A percentile compares a stretch with the other conserved stretches of the same genome.
Evolutionary conservation across 1,284 basidiomycete species (phyloP).

Genomic region (Irpex sp.): DNA sequence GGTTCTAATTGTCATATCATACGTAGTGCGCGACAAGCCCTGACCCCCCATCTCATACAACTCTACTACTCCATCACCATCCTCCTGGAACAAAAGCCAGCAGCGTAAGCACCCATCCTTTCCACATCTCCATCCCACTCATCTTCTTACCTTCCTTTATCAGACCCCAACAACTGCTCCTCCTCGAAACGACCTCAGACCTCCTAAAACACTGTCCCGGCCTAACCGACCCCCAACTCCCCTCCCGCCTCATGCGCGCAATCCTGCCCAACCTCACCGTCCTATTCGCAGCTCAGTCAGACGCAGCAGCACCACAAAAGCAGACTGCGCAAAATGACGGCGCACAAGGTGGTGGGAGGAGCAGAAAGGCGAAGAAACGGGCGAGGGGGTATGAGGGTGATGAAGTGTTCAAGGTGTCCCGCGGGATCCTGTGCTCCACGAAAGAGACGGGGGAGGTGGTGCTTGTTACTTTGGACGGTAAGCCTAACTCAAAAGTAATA

Average conservation of each 20-base stretch:
- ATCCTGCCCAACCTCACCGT: slow-evolving; percentile 47
- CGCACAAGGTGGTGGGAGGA: slow-evolving; percentile 22
- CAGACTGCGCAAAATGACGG: slow-evolving; percentile 19
- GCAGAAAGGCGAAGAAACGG: slow-evolving; percentile 72
- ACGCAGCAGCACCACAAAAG: slow-evolving; percentile 14
- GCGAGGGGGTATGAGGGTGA: slow-evolving; percentile 76
- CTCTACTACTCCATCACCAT: slow-evolving; percentile 48
- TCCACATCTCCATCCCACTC: not conserved
- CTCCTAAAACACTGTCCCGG: slow-evolving; percentile 44
- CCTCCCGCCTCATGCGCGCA: slow-evolving; percentile 54
- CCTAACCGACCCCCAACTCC: slow-evolving; percentile 45
- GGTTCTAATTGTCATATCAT: slow-evolving; percentile 8
- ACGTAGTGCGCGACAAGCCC: slow-evolving; percentile 43
- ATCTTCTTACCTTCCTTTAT: slow-evolving; percentile 1
- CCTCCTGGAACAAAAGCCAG: slow-evolving; percentile 55
- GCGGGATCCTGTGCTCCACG: slow-evolving; percentile 46
- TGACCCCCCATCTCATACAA: slow-evolving; percentile 49
- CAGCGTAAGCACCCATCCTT: slow-evolving; percentile 39
- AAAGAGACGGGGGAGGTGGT: slow-evolving; percentile 50
- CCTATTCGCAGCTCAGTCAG: slow-evolving; percentile 43
- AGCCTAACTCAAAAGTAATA: slow-evolving; percentile 12
- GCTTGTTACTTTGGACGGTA: slow-evolving; percentile 63
- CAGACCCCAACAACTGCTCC: slow-evolving; percentile 41
- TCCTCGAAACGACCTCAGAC: slow-evolving; percentile 41
- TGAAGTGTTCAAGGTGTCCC: slow-evolving; percentile 62